These are phyloP conservation scores for Diaporthe vaccinii DNA, from an alignment of 2,329 filamentous ascomycete species.

Conservation along the genomic window DNA sequence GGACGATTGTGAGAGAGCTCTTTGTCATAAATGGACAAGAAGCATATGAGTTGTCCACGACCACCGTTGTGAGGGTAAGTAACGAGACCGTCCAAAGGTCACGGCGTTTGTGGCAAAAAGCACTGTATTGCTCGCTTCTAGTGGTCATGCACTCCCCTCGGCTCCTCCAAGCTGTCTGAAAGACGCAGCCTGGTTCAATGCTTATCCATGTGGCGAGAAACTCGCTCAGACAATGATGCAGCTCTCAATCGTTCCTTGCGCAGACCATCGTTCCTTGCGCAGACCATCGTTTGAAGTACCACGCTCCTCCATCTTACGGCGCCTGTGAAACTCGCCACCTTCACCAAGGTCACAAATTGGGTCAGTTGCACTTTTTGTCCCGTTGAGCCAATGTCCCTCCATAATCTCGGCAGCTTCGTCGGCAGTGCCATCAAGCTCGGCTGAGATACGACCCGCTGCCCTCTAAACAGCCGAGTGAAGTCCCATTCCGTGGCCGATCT, in stretches of 20 bases:
- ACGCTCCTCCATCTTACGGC: conserved; percentile 1
- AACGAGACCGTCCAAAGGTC: not conserved
- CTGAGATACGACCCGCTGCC: not conserved
- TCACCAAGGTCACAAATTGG: not conserved
- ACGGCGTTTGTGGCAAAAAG: not conserved
- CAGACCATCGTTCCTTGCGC: conserved; percentile 10
- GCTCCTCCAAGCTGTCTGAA: not conserved
- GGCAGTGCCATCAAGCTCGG: conserved; percentile 19
- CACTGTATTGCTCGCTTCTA: not conserved
- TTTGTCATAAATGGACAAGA: not conserved
- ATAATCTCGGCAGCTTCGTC: not conserved
- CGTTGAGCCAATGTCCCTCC: conserved; percentile 15
- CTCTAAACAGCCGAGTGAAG: conserved; percentile 52
- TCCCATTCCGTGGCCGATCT: conserved; percentile 84
- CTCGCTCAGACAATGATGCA: not conserved
- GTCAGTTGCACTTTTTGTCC: not conserved
- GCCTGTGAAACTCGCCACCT: not conserved
- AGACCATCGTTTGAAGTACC: conserved; percentile 5
- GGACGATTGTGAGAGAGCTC: not conserved
- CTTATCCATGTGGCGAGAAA: not conserved
- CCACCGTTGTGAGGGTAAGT: not conserved
- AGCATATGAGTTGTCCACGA: not conserved
- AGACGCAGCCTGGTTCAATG: not conserved
- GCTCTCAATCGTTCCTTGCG: conserved; percentile 5
- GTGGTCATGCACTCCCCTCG: not conserved